Evolutionary conservation across 1,284 basidiomycete species (phyloP).

Genomic region (Uromyces viciae-fabae): DNA sequence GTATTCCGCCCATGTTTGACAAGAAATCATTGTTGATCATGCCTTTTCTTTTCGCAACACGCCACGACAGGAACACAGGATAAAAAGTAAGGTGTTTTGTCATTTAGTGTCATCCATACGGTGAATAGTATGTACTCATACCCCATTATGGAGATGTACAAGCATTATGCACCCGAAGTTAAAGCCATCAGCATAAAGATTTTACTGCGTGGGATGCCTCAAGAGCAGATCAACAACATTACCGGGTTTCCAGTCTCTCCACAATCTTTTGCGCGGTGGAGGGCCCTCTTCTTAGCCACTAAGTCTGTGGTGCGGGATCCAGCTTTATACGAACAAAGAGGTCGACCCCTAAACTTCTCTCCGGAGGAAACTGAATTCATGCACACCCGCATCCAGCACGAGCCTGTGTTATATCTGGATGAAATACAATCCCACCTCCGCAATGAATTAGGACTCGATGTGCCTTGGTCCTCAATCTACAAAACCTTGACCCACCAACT

Average conservation of each 20-base stretch:
- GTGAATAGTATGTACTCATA: no score
- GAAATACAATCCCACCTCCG: not conserved
- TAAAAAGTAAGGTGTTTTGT: no score
- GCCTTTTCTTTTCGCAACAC: no score
- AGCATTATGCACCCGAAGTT: no score
- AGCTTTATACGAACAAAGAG: not conserved
- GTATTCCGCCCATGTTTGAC: no score
- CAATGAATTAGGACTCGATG: not conserved
- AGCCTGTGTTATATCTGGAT: not conserved
- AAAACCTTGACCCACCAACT: not conserved
- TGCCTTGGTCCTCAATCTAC: not conserved
- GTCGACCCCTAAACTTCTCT: not conserved
- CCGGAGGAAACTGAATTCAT: not conserved
- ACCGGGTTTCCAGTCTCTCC: not conserved
- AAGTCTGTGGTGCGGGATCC: not conserved
- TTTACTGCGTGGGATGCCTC: no score
- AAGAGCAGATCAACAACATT: no score
- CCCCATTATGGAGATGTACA: no score
- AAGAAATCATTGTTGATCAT: no score
- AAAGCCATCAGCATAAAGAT: no score
- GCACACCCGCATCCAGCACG: not conserved
- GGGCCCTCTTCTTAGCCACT: not conserved
- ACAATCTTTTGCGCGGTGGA: not conserved
- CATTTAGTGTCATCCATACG: no score
- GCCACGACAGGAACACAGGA: no score